These are phyloP conservation scores for Aspergillus proliferans DNA, from an alignment of 2,329 filamentous ascomycete genomes.

Conservation along the genomic window DNA sequence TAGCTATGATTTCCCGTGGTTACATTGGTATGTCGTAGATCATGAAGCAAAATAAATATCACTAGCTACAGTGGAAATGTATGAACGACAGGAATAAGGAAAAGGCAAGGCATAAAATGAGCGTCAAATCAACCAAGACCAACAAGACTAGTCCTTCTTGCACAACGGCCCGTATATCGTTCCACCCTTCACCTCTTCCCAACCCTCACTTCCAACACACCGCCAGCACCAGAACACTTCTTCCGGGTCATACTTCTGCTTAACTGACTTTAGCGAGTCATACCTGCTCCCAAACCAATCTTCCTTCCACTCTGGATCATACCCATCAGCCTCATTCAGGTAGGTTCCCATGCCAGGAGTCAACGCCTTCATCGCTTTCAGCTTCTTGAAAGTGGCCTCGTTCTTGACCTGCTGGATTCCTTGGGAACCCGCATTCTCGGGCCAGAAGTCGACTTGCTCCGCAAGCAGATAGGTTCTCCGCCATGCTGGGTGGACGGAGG, in stretches of 20 bases:
- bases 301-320: conserved; percentile 12
- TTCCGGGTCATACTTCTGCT: conserved; percentile 21
- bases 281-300: conserved; percentile 17
- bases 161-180: not conserved
- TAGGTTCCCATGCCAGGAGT: conserved; percentile 13
- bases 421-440: conserved; percentile 1
- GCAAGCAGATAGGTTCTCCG: conserved; percentile 5
- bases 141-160: not conserved
- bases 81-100: too few species aligned
- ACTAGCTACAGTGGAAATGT: too few species aligned
- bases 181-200: conserved; percentile 9
- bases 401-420: conserved; percentile 3
- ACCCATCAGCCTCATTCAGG: conserved; percentile 14
- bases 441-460: conserved; percentile 3
- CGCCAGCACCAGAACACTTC: conserved; percentile 20
- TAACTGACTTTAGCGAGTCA: conserved; percentile 16
- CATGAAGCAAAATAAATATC: not conserved
- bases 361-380: conserved; percentile 14
- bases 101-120: too few species aligned
- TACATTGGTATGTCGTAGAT: not conserved
- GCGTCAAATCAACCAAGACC: too few species aligned
- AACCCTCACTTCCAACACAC: conserved; percentile 21
- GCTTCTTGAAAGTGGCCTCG: conserved; percentile 5
- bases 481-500: conserved; percentile 11
- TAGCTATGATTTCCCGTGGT: too few species aligned